Evolutionary conservation across 257 asterid genomes (phyloP), one percentile per base, ranked within the genome.

Genomic region (Galeopsis tetrahit): DNA sequence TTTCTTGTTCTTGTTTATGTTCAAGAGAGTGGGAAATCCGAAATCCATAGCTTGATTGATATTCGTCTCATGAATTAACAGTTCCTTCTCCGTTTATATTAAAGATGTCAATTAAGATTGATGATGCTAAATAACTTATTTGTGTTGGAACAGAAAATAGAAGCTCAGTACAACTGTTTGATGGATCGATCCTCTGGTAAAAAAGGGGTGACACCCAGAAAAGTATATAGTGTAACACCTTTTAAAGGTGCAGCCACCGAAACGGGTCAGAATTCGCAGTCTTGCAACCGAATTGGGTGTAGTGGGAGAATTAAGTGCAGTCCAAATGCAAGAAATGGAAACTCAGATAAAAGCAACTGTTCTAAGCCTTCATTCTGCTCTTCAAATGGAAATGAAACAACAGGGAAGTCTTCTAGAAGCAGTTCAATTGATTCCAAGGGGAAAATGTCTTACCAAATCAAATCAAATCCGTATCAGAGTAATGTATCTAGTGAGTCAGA

Each of bases 241-340:
- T 66, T 72, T 2, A 85, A 81, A 71, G 81, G 79, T 68, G 68
- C 71, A 42, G 38, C 82, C 28, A 35, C 72, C 0, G 82, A 66
- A 38, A 74, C 73, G 73, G 88, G 77, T 71, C 84, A 73, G 67
- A 79, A 79, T 75, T 78, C 84, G 76, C 89, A 87, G 33, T 86
- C 83, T 56, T 93, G 98, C 79, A 86, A 86, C 52, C 87, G 97
- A 57, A 85, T 82, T 78, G 96, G 97, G 76, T 93, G 98, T 84
- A 83, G 83, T 4, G 96, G 97, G 38, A 85, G 89, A 80, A 75
- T 86, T 28, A 89, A 91, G 83, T 71, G 74, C 57, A 42, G 71
- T 35, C 88, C 75, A 63, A 81, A 66, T 79, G 65, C 73, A 42
- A 78, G 56, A 64, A 46, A 5, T 71, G 85, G 85, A 59, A 56